Evolutionary conservation across 1,284 basidiomycete species (phyloP).

Genomic region (Trichosporon faecale): DNA sequence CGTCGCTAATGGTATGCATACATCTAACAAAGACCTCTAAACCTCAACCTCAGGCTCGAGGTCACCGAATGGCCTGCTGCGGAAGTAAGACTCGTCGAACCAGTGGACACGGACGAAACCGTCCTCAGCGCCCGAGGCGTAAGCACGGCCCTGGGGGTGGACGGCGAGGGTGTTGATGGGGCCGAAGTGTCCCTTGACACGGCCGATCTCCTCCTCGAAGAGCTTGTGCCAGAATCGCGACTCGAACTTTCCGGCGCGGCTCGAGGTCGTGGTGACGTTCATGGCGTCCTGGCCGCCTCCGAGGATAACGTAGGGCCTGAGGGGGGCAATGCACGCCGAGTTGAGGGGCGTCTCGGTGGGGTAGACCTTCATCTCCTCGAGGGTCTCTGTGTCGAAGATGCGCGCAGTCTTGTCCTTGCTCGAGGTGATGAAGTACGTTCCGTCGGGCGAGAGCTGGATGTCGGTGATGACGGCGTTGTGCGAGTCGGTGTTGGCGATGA

Average conservation of each 20-base stretch:
- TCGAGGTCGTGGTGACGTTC: slow-evolving; percentile 91
- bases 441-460: slow-evolving; percentile 83
- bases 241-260: slow-evolving; percentile 95
- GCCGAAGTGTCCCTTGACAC: slow-evolving; percentile 90
- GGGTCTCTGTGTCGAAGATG: slow-evolving; percentile 82
- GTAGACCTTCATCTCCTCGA: slow-evolving; percentile 90
- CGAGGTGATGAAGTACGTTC: slow-evolving; percentile 92
- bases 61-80: slow-evolving; percentile 82
- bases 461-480: slow-evolving; percentile 84
- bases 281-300: slow-evolving; percentile 98
- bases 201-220: slow-evolving; percentile 95
- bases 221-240: slow-evolving; percentile 98
- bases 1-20: slow-evolving; percentile 7
- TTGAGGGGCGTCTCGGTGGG: slow-evolving; percentile 93
- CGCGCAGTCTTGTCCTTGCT: slow-evolving; percentile 95
- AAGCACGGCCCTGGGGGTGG: slow-evolving; percentile 82
- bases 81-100: slow-evolving; percentile 88
- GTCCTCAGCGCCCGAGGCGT: slow-evolving; percentile 95
- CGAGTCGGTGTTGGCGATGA: slow-evolving; percentile 66
- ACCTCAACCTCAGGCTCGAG: slow-evolving; percentile 64
- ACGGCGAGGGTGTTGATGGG: slow-evolving; percentile 98
- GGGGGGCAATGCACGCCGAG: slow-evolving; percentile 81
- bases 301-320: slow-evolving; percentile 82
- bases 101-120: slow-evolving; percentile 86
- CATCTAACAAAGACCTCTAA: slow-evolving; percentile 21